Base-by-base conservation (phyloP, 164 flowering plant species). In the Buxus sempervirens region DNA sequence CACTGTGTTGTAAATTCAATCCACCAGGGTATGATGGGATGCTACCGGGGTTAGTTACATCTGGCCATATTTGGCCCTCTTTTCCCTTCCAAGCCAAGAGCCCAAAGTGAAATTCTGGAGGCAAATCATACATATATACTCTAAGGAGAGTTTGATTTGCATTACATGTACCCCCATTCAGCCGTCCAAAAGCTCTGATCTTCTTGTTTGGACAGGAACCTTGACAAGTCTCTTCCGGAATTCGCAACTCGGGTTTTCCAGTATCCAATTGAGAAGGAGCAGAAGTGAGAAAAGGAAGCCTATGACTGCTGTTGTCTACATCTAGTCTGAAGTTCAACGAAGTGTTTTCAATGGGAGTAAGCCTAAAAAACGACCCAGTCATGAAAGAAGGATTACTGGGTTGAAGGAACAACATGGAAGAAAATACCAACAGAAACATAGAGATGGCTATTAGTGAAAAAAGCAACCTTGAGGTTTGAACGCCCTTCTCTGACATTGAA, bases 1-100 rank as follows among this genome's bases (percentile, higher is more conserved):
- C 70, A 68, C 98, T 95, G 60, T 91, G 97, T 77, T 95, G 98
- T 64, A 85, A 70, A 73, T 90, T 92, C 70, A 95, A 76, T 25
- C 98, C 98, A 38, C 98, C 97, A 0, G 98, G 91, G 71, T 95
- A 95, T 16, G 64, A 26, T n/a, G 93, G 92, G 16, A 92, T 72
- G 25, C 16, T 49, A 28, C 62, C 67, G 5, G 58, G 68, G 56
- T 69, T 68, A 54, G 70, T 70, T 19, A 89, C 86, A 75, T 81
- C 63, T 16, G 98, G 97, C 98, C 98, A 91, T 32, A 57, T 76
- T 66, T 85, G 78, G 73, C 71, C 69, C 5, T 16, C 59, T 61
- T 54, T 69, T 23, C 83, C 82, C 57, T 81, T 82, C 97, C 94
- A 90, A 59, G 85, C 89, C 75, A 95, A 68, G 55, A 92, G 66